Conservation (phyloP, 176 grass and related monocot species). For the Elaeis guineensis region DNA sequence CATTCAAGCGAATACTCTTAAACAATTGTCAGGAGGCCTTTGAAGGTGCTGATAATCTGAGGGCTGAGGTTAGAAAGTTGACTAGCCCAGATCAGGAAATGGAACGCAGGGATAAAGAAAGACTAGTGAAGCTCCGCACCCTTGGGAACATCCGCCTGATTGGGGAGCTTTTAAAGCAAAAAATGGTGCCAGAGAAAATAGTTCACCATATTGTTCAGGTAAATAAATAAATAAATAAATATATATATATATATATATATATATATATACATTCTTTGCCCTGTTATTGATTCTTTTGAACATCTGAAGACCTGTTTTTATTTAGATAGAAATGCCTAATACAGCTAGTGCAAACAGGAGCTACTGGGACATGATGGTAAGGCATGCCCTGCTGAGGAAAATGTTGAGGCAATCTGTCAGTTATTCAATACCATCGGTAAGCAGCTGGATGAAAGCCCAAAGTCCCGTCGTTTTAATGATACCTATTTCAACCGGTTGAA, state of each 20-base stretch:
- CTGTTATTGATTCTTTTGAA: too few species aligned
- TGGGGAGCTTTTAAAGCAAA: conserved; percentile 88
- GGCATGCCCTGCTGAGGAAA: conserved; percentile 72
- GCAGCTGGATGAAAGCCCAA: conserved; percentile 75
- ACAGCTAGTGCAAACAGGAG: conserved; percentile 29
- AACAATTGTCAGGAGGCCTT: conserved; percentile 90
- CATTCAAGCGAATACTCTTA: conserved; percentile 75
- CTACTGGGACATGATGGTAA: conserved; percentile 62
- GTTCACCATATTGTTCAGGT: conserved; percentile 96
- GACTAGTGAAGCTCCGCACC: conserved; percentile 52
- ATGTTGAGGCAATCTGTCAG: conserved; percentile 78
- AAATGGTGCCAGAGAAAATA: conserved; percentile 88
- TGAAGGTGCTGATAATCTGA: conserved; percentile 56
- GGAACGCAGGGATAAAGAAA: conserved; percentile 67
- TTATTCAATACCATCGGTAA: conserved; percentile 91
- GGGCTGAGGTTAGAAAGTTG: conserved; percentile 53
- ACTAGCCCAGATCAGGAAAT: conserved; percentile 63
- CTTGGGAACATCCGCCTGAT: conserved; percentile 87
- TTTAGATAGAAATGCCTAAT: not conserved
- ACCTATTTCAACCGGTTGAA: conserved; percentile 72
- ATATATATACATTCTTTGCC: not conserved
- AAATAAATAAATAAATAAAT: too few species aligned
- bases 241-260: not conserved
- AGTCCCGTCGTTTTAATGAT: conserved; percentile 61
- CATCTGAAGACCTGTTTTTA: not conserved